These are phyloP conservation scores for Phytophthora idaei DNA, from an alignment of 352 stramenopile genomes.

Conservation along the genomic window DNA sequence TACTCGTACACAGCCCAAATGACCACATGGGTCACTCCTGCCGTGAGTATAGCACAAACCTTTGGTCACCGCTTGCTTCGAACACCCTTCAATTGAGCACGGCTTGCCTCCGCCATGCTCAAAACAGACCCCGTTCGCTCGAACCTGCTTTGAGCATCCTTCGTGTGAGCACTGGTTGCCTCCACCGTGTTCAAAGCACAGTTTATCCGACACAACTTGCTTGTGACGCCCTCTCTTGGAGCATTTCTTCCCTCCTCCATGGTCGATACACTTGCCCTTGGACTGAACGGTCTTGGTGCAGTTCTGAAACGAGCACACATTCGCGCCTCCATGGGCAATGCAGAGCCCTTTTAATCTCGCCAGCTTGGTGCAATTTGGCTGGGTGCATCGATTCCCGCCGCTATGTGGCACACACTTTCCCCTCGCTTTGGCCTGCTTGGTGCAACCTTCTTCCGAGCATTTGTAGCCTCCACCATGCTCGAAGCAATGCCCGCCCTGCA, in stretches of 20 bases:
- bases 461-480: constrained; percentile 42
- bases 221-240: constrained; percentile 58
- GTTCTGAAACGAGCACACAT: constrained; percentile 50
- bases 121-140: constrained; percentile 3
- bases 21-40: neutral
- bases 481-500: constrained; percentile 27
- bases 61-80: constrained; percentile 2
- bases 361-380: constrained; percentile 32
- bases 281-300: constrained; percentile 66
- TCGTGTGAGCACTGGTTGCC: constrained; percentile 52
- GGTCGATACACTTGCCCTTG: constrained; percentile 59
- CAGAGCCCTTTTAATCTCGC: constrained; percentile 49
- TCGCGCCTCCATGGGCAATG: constrained; percentile 71
- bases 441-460: constrained; percentile 29
- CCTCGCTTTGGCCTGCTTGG: constrained; percentile 37
- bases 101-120: constrained; percentile 5
- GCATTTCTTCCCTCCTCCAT: constrained; percentile 71
- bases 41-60: constrained; percentile 5
- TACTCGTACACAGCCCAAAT: neutral
- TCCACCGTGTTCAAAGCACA: constrained; percentile 54
- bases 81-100: constrained; percentile 1
- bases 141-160: constrained; percentile 59
- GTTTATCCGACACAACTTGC: constrained; percentile 54
- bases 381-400: constrained; percentile 25
- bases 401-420: constrained; percentile 36